Evolutionary conservation across 768 basidiomycete genomes (phyloP), one percentile per base, ranked within the genome.

Genomic region (Crucibulum laeve): DNA sequence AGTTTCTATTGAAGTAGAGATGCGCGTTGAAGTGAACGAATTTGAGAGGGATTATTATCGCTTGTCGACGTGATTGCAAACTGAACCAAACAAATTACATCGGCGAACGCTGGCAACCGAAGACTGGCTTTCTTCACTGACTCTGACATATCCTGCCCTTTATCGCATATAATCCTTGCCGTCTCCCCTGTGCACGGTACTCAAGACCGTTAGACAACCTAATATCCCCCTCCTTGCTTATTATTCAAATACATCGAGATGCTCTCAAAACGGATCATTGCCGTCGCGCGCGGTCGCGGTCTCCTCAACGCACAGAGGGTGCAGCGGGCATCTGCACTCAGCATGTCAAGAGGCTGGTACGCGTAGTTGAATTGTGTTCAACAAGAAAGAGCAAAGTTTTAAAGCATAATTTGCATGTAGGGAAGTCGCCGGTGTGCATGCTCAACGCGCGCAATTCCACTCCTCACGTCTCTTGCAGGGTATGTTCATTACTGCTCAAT

Each of bases 211-310:
- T n/a, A n/a, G n/a, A n/a, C n/a, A n/a, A n/a, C n/a, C n/a, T n/a
- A n/a, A 18, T 35, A 42, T 43, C 35, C 39, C 24, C 42, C 26
- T n/a, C 36, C 42, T 40, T 40, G 25, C 24, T 21, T 21, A 24
- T 14, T 28, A 21, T 19, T 34, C 14, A 28, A 19, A 17, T 37
- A 6, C 2, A 24, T 30, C 35, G 38, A 19, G 39, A 88, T 88
- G 84, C 73, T 87, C 25, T 86, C 86, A 54, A 79, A 79, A 73
- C 82, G 72, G 48, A 72, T 87, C 48, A 68, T 87, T 45, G 73
- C 78, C 46, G 64, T 81, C 44, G 83, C 84, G 48, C 79, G 81
- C 43, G 72, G 77, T 51, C 80, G 80, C 49, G 71, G 70, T 45
- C 58, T 80, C 14, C 51, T 74, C 46, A 67, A 67, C 52, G 50